Base-by-base conservation (phyloP, 169 alveolate genomes). In the Prorocentrum cordatum region DNA sequence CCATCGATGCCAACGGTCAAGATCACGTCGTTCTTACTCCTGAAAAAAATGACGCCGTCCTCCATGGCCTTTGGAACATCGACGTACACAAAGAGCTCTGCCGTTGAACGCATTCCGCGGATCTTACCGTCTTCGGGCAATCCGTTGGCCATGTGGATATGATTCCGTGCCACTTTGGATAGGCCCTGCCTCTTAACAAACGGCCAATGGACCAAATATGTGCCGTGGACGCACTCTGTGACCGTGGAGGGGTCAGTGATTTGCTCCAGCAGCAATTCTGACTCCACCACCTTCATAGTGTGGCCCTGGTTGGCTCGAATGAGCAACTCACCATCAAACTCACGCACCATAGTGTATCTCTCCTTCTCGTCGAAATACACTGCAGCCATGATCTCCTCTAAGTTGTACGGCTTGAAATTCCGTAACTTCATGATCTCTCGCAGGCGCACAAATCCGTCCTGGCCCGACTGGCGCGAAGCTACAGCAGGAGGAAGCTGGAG, bases 261-360 rank as follows among this genome's bases (percentile, higher is more conserved):
- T 45, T 38, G 58, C 38, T 79, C 89, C 20, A 79, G 89, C 38
- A 79, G 71, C 66, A 59, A 36, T 20, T 79, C 89, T n/a, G 39
- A 64, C 77, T 79, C 77, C n/a, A 42, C 54, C 54, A 42, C 54
- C 16, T 42, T 42, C 54, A 42, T 42, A 9, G 54, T 42, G 54
- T 42, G 54, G 54, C 89, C 89, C 75, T 79, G 89, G 66, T 79
- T 79, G 77, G 89, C 89, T 10, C 89, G 89, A 50, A 79, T 79
- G 36, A 79, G 36, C 24, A 79, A 36, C 24, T 79, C 89, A 20
- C 89, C 89, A 36, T 79, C 89, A 29, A 59, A 61, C 24, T 79
- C 89, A n/a, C 89, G 42, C 47, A 79, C 89, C 90, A 80, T 80
- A 14, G 90, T 80, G 68, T 80, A 80, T 31, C 90, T 20, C 68